Evolutionary conservation across 2,329 filamentous ascomycete genomes (phyloP).

Genomic region (Chaetomiaceae sp.): DNA sequence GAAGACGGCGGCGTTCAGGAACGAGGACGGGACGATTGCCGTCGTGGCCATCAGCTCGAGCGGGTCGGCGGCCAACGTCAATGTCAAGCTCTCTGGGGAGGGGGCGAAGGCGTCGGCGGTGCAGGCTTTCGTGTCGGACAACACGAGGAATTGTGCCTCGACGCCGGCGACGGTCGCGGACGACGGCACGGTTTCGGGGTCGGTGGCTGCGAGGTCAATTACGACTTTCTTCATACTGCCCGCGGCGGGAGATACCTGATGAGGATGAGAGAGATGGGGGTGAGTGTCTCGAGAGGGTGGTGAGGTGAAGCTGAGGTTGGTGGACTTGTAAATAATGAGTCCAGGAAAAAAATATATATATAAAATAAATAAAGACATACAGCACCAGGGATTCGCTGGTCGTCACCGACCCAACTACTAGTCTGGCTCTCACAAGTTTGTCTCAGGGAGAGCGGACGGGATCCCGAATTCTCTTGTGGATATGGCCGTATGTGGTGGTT

Average conservation of each 20-base stretch:
- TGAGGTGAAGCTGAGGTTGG: background rate
- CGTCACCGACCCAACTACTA: too few species aligned
- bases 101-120: conserved; percentile 16
- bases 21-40: conserved; percentile 36
- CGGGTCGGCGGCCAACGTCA: conserved; percentile 18
- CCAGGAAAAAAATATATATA: too few species aligned
- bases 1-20: conserved; percentile 35
- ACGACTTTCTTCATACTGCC: conserved; percentile 24
- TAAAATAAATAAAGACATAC: too few species aligned
- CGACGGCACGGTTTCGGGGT: conserved; percentile 28
- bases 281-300: too few species aligned
- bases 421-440: too few species aligned
- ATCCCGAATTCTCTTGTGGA: too few species aligned
- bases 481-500: too few species aligned
- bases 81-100: conserved; percentile 20
- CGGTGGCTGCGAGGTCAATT: conserved; percentile 32
- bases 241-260: background rate
- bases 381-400: too few species aligned
- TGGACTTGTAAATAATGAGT: too few species aligned
- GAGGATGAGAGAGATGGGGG: background rate
- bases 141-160: conserved; percentile 25
- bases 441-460: too few species aligned
- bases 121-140: conserved; percentile 27
- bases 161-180: conserved; percentile 21
- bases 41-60: conserved; percentile 35